Conservation (phyloP, 1,139 yeast species). For the Saccharomyces hybrid region DNA sequence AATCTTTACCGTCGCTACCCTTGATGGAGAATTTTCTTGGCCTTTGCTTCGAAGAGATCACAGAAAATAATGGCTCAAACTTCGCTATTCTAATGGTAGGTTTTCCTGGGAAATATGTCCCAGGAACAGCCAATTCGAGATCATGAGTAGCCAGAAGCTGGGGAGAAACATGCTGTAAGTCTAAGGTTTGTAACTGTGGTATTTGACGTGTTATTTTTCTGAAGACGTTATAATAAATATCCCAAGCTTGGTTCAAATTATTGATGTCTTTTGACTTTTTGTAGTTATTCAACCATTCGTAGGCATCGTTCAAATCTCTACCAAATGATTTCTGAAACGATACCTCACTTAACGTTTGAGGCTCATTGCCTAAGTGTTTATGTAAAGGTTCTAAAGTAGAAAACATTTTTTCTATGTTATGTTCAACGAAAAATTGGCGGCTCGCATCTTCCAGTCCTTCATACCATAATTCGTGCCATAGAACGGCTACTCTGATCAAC, state of each 20-base stretch:
- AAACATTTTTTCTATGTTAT: constrained; percentile 91
- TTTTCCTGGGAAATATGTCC: constrained; percentile 82
- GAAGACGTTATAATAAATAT: constrained; percentile 88
- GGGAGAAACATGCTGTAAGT: constrained; percentile 90
- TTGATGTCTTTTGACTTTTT: constrained; percentile 80
- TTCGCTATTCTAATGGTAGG: constrained; percentile 64
- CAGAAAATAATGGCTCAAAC: constrained; percentile 78
- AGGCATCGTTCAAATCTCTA: constrained; percentile 85
- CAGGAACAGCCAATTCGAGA: constrained; percentile 87
- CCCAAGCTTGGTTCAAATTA: constrained; percentile 96
- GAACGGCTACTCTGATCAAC: constrained; percentile 85
- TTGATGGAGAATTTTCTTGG: constrained; percentile 75
- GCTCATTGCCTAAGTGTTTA: constrained; percentile 73
- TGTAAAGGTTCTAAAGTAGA: constrained; percentile 87
- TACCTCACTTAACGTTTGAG: constrained; percentile 90
- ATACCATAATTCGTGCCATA: constrained; percentile 98
- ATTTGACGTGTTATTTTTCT: constrained; percentile 83
- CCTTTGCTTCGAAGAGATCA: constrained; percentile 90
- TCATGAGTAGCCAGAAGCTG: constrained; percentile 71
- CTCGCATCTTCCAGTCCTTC: constrained; percentile 98
- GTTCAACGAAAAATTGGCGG: constrained; percentile 86
- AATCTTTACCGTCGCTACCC: constrained; percentile 90
- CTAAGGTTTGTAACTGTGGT: constrained; percentile 80
- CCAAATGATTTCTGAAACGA: constrained; percentile 94
- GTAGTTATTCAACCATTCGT: constrained; percentile 86